These are phyloP conservation scores for Collybia sp. DNA, from an alignment of 768 basidiomycete species.

Conservation along the genomic window DNA sequence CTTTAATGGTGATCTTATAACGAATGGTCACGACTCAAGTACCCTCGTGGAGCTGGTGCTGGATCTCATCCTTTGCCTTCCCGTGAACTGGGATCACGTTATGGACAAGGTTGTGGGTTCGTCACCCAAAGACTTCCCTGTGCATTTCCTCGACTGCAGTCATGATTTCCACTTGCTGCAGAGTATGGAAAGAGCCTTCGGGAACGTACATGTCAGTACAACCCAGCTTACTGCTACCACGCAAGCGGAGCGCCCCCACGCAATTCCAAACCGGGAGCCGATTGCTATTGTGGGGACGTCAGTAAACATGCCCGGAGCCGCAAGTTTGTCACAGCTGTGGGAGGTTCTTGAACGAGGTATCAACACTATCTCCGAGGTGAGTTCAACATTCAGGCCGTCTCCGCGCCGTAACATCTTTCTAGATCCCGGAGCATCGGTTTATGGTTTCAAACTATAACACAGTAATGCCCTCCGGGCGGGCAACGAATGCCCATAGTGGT, in stretches of 20 bases:
- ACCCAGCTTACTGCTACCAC: slow-evolving; percentile 15
- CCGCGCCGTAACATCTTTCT: slow-evolving; percentile 6
- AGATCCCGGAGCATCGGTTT: slow-evolving; percentile 67
- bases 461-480: slow-evolving; percentile 25
- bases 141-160: slow-evolving; percentile 45
- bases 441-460: slow-evolving; percentile 32
- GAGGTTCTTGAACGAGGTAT: slow-evolving; percentile 49
- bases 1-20: slow-evolving; percentile 32
- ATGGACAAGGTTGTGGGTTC: slow-evolving; percentile 21
- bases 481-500: slow-evolving; percentile 49
- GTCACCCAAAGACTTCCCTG: slow-evolving; percentile 14
- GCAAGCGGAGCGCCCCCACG: slow-evolving; percentile 1
- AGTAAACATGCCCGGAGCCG: slow-evolving; percentile 52
- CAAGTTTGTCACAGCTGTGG: slow-evolving; percentile 48
- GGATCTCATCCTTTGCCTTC: slow-evolving; percentile 44
- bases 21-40: slow-evolving; percentile 11
- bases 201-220: slow-evolving; percentile 9
- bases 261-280: slow-evolving; percentile 34
- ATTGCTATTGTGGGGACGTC: slow-evolving; percentile 77
- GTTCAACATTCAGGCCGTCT: slow-evolving; percentile 6
- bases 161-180: slow-evolving; percentile 37
- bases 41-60: slow-evolving; percentile 38
- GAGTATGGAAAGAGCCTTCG: slow-evolving; percentile 30
- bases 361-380: slow-evolving; percentile 54
- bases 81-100: slow-evolving; percentile 49